Evolutionary conservation across 192 early-diverging fungal species (phyloP).

Genomic region (Paraglomus brasilianum): DNA sequence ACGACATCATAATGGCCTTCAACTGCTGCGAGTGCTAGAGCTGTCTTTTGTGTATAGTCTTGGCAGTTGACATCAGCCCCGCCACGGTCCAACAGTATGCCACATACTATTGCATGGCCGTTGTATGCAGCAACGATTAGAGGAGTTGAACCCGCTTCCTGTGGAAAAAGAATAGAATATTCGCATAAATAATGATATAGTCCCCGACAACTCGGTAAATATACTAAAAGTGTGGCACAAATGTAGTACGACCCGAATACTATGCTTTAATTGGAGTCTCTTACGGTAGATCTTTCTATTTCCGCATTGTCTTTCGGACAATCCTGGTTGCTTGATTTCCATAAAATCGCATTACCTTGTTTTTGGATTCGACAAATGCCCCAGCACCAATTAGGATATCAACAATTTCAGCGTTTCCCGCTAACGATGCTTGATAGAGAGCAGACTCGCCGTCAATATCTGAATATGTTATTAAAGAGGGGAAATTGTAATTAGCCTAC

Average conservation of each 20-base stretch:
- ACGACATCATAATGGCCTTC: constrained; percentile 38
- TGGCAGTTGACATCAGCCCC: constrained; percentile 41
- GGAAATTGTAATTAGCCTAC: constrained; percentile 2
- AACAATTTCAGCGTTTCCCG: constrained; percentile 38
- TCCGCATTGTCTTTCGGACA: no score
- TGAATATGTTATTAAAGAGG: constrained; percentile 21
- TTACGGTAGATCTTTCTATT: no score
- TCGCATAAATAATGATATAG: background rate
- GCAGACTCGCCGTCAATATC: constrained; percentile 47
- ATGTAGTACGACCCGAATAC: no score
- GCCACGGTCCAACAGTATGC: constrained; percentile 45
- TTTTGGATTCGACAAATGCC: constrained; percentile 35
- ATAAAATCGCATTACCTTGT: constrained; percentile 36
- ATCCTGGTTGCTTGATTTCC: no score
- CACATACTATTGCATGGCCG: constrained; percentile 45
- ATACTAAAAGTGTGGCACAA: no score
- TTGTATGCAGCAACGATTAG: constrained; percentile 66
- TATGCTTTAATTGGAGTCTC: no score
- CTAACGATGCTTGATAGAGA: constrained; percentile 42
- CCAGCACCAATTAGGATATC: constrained; percentile 39
- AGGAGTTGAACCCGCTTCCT: constrained; percentile 53
- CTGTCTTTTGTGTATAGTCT: constrained; percentile 43
- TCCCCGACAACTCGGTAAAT: no score
- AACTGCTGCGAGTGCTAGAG: constrained; percentile 38
- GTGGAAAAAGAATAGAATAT: background rate